Conservation (phyloP, 2,329 filamentous ascomycete genomes). For the Aspergillus luchuensis region DNA sequence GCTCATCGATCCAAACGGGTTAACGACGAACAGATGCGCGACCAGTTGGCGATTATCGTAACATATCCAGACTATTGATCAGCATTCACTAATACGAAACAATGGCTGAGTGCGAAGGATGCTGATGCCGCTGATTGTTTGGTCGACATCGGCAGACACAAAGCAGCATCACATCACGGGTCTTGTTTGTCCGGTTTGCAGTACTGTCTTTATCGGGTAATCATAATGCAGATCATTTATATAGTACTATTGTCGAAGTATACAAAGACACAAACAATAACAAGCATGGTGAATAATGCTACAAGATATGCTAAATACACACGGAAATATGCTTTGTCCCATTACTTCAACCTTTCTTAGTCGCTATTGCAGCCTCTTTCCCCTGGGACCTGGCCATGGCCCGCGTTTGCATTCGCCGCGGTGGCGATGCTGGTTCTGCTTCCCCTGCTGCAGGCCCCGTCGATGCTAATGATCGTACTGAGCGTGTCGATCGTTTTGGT, state of each 20-base stretch:
- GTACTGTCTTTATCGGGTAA: background rate
- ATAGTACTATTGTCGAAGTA: background rate
- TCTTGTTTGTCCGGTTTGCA: background rate
- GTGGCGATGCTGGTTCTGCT: constrained; percentile 7
- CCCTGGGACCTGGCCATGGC: background rate
- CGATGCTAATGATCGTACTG: too few species aligned
- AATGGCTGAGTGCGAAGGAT: background rate
- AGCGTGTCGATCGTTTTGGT: too few species aligned
- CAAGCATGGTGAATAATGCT: background rate
- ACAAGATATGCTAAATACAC: background rate
- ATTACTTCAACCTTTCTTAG: background rate
- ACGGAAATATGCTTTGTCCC: background rate
- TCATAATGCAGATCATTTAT: background rate
- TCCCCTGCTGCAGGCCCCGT: background rate
- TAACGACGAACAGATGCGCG: background rate
- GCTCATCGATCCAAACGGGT: background rate
- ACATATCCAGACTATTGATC: background rate
- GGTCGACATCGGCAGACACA: background rate
- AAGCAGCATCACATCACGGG: background rate
- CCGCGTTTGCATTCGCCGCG: background rate
- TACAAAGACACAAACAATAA: background rate
- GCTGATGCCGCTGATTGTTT: background rate
- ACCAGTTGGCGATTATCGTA: background rate
- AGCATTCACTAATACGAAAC: background rate
- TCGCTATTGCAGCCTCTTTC: background rate